phyloP scores from a whole-genome alignment of 2,329 filamentous ascomycete genomes.

The Plenodomus lindquistii region DNA sequence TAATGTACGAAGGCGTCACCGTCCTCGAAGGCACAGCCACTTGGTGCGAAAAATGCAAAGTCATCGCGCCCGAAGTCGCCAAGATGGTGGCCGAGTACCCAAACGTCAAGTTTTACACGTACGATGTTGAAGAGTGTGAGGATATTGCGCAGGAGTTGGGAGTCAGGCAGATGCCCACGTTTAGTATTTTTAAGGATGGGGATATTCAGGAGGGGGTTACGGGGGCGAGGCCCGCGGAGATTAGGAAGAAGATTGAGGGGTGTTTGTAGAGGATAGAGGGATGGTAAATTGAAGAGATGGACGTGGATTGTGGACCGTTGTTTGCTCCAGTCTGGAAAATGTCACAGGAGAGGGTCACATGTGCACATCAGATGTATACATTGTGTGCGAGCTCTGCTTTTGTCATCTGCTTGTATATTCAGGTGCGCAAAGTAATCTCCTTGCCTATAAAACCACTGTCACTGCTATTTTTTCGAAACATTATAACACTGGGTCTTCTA shows the following conservation, averaged over 20 bases:
- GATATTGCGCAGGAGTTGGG: constrained; percentile 38
- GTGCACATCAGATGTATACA: no score
- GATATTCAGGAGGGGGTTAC: constrained; percentile 32
- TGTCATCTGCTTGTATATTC: no score
- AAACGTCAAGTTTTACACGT: constrained; percentile 31
- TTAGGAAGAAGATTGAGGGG: constrained; percentile 27
- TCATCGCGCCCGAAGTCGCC: constrained; percentile 31
- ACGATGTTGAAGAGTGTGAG: constrained; percentile 36
- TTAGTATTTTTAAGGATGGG: constrained; percentile 36
- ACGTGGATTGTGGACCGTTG: no score
- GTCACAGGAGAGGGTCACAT: no score
- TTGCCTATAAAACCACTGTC: no score
- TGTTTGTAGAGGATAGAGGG: constrained; percentile 22
- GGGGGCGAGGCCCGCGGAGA: constrained; percentile 23
- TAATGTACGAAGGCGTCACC: constrained; percentile 36
- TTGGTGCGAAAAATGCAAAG: constrained; percentile 35
- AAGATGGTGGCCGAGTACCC: constrained; percentile 31
- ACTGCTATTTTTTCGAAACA: no score
- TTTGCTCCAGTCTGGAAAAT: no score
- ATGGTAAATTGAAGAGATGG: no score
- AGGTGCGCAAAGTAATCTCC: no score
- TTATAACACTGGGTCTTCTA: no score
- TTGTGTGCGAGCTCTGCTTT: no score
- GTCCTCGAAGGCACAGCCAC: constrained; percentile 37
- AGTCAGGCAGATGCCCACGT: constrained; percentile 31